Evolutionary conservation across 768 basidiomycete species (phyloP).

Genomic region (Boletus rubroflammeus): DNA sequence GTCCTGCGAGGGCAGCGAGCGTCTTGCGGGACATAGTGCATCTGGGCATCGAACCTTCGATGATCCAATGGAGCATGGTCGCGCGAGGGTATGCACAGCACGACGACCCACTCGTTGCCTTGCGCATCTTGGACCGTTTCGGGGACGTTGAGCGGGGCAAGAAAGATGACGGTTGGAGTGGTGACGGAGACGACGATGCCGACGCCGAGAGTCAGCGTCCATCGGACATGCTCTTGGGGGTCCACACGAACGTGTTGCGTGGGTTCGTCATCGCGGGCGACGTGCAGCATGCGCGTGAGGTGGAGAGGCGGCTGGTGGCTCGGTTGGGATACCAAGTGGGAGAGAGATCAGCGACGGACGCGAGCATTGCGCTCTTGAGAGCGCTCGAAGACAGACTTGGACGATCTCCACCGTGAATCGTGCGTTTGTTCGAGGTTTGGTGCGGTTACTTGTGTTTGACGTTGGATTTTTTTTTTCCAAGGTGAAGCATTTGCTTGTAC

Average conservation of each 20-base stretch:
- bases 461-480: not conserved
- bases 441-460: not conserved
- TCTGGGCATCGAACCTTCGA: slow-evolving; percentile 42
- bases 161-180: not conserved
- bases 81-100: slow-evolving; percentile 43
- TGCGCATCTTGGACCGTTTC: slow-evolving; percentile 41
- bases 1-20: slow-evolving; percentile 30
- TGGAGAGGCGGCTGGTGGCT: slow-evolving; percentile 26
- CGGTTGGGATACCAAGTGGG: slow-evolving; percentile 25
- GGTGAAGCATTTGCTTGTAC: not conserved
- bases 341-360: slow-evolving; percentile 21
- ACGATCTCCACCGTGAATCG: not conserved
- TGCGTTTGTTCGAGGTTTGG: not conserved
- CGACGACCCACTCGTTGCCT: slow-evolving; percentile 35
- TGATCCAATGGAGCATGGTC: slow-evolving; percentile 49
- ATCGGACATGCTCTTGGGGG: slow-evolving; percentile 25
- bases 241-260: slow-evolving; percentile 37
- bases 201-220: not conserved
- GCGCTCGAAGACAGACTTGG: slow-evolving; percentile 12
- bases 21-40: slow-evolving; percentile 53
- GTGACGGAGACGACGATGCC: not conserved
- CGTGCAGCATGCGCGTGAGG: slow-evolving; percentile 30
- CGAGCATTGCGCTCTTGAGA: slow-evolving; percentile 17
- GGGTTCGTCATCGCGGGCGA: slow-evolving; percentile 34
- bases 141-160: slow-evolving; percentile 26